Evolutionary conservation across 2,329 filamentous ascomycete species (phyloP).

Genomic region (Didymella glomerata): DNA sequence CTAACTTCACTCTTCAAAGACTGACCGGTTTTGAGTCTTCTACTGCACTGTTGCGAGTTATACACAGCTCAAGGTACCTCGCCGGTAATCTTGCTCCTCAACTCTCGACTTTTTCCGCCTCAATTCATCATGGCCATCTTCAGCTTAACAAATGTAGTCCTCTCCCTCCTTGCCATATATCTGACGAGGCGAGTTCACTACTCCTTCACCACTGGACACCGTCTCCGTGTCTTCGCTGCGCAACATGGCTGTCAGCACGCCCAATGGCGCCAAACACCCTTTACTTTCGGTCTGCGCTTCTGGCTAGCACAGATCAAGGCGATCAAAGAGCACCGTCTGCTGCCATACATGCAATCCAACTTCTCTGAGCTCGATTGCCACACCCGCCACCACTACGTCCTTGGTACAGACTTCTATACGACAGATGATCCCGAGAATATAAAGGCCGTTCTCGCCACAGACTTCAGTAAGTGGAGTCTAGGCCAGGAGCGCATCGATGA

Average conservation of each 20-base stretch:
- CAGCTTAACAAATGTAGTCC: slow-evolving; percentile 20
- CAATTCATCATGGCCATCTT: slow-evolving; percentile 28
- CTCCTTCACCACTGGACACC: slow-evolving; percentile 39
- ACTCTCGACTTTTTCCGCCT: not conserved
- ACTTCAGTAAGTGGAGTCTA: slow-evolving; percentile 32
- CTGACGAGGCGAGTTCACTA: slow-evolving; percentile 33
- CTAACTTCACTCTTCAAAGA: no score
- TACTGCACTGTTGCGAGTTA: not conserved
- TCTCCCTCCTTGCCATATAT: slow-evolving; percentile 24
- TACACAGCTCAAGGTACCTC: not conserved
- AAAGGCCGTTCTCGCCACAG: slow-evolving; percentile 32
- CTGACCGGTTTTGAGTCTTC: not conserved
- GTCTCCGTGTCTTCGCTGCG: slow-evolving; percentile 44
- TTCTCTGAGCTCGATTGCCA: slow-evolving; percentile 21
- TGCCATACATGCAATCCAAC: slow-evolving; percentile 10
- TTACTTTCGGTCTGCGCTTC: slow-evolving; percentile 57
- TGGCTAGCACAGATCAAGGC: slow-evolving; percentile 52
- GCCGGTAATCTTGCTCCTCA: not conserved
- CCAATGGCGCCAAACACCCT: slow-evolving; percentile 37
- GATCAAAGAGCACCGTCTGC: slow-evolving; percentile 34
- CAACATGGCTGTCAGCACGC: slow-evolving; percentile 58
- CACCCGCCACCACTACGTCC: slow-evolving; percentile 20
- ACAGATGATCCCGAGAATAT: slow-evolving; percentile 41
- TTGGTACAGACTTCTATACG: slow-evolving; percentile 22
- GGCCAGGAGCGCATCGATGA: slow-evolving; percentile 26